Conservation (phyloP, 1,139 yeast species). For the Debaryomyces psychrophilus region DNA sequence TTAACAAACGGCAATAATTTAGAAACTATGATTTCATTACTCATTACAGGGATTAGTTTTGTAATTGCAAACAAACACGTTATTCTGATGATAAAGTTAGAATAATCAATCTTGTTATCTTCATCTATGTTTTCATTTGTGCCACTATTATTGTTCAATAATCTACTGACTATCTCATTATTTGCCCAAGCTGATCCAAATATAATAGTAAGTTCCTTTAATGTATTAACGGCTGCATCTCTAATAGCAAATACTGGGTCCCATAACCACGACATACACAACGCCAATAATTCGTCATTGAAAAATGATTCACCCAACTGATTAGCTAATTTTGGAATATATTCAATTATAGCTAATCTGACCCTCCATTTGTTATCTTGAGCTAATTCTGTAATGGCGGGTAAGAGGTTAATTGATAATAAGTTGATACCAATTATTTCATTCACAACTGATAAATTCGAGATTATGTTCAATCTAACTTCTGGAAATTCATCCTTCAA, state of each 20-base stretch:
- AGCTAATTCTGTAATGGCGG: constrained; percentile 95
- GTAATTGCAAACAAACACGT: constrained; percentile 90
- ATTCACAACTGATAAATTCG: constrained; percentile 87
- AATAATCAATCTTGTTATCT: constrained; percentile 48
- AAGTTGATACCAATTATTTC: constrained; percentile 92
- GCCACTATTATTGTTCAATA: constrained; percentile 46
- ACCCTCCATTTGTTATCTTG: constrained; percentile 98
- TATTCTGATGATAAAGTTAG: constrained; percentile 84
- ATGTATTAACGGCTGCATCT: constrained; percentile 90
- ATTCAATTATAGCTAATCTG: constrained; percentile 93
- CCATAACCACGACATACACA: constrained; percentile 98
- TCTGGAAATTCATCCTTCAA: constrained; percentile 96
- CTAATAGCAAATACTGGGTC: constrained; percentile 96
- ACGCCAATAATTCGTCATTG: constrained; percentile 84
- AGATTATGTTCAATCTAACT: constrained; percentile 90
- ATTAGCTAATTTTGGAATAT: constrained; percentile 93
- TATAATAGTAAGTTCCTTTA: constrained; percentile 76
- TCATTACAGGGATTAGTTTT: constrained; percentile 70
- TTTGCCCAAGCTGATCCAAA: constrained; percentile 97
- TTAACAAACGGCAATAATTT: constrained; percentile 80
- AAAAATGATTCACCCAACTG: constrained; percentile 93
- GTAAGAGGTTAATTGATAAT: constrained; percentile 82
- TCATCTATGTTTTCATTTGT: constrained; percentile 27
- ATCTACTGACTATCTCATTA: constrained; percentile 75
- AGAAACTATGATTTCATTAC: constrained; percentile 57